Evolutionary conservation across 2,329 filamentous ascomycete genomes (phyloP), one percentile per base, ranked within the genome.

Genomic region (Fusarium virguliforme): DNA sequence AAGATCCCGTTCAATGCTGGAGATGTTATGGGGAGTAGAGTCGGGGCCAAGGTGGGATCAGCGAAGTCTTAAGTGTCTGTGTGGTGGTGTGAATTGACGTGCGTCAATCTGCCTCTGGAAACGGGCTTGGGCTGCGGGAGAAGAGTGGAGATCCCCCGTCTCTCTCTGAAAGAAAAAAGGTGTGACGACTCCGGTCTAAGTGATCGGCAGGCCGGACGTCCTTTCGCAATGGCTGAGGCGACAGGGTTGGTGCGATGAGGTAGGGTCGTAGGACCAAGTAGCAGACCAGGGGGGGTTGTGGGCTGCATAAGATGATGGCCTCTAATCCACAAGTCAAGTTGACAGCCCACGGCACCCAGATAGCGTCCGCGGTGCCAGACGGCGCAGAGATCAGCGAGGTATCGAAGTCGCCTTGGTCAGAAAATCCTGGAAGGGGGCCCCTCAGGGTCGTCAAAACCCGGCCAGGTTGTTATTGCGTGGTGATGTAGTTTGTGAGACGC

Each of bases 11-110:
- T 18, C 68, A 65, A 68, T 62, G 71, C 65, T 79, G 64, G 76
- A 80, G 77, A 76, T 79, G 71, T 71, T 75, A 76, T 77, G 75
- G 76, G 76, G 70, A 75, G 71, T 72, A 74, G 70, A 74, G 78
- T 75, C 66, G 75, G 77, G 70, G 70, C 73, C 76, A 75, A 79
- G 75, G 80, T 84, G 85, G 86, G 86, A 88, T 88, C 86, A 87
- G 85, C 86, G 84, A 85, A 83, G 84, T 87, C 81, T 88, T 88
- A 88, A 86, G 86, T 87, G 85, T 84, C 82, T 76, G 74, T n/a
- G n/a, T n/a, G 75, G 74, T 79, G 75, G 74, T 79, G 71, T 71
- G 74, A 79, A 79, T 80, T 80, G 78, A 80, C 79, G 77, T 82
- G 79, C 79, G 79, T 81, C 79, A 81, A 79, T 78, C 77, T 76